Percentiles rank a stretch among this genome's conserved stretches.
phyloP scores from a whole-genome alignment of 495 filamentous ascomycete genomes.

The Penicillium bialowiezense region DNA sequence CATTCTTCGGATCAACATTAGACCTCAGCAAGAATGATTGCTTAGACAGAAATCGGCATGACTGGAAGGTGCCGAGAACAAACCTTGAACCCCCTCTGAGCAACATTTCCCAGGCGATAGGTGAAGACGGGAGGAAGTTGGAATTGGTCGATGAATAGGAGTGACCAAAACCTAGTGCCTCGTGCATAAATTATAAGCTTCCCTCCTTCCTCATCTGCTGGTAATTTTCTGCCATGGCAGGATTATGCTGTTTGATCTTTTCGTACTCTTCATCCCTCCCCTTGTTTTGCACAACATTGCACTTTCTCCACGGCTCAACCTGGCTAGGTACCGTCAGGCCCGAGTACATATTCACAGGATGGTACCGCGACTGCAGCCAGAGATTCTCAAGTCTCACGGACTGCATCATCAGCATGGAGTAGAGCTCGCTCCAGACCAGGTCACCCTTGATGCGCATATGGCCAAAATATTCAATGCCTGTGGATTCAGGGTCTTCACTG shows the following conservation, averaged over 20 bases:
- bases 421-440: slow-evolving; percentile 21
- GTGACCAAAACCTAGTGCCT: too few relatives aligned
- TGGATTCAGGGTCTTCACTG: not conserved
- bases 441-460: slow-evolving; percentile 12
- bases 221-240: not conserved
- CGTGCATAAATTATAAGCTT: too few relatives aligned
- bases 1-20: too few relatives aligned
- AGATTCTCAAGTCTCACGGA: slow-evolving; percentile 4
- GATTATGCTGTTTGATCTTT: not conserved
- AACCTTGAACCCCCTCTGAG: too few relatives aligned
- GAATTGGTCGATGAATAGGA: too few relatives aligned
- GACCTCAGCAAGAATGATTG: too few relatives aligned
- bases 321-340: slow-evolving; percentile 14
- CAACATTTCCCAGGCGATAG: too few relatives aligned
- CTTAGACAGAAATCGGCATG: too few relatives aligned
- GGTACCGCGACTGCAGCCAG: slow-evolving; percentile 12
- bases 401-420: slow-evolving; percentile 1
- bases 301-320: slow-evolving; percentile 16
- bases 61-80: too few relatives aligned
- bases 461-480: slow-evolving; percentile 6
- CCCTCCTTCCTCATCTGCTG: not conserved
- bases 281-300: slow-evolving; percentile 5
- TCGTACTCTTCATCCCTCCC: not conserved
- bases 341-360: slow-evolving; percentile 19
- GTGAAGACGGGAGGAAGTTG: too few relatives aligned